Base-by-base conservation (phyloP, 140 eudicot genomes). In the Cichorium intybus region DNA sequence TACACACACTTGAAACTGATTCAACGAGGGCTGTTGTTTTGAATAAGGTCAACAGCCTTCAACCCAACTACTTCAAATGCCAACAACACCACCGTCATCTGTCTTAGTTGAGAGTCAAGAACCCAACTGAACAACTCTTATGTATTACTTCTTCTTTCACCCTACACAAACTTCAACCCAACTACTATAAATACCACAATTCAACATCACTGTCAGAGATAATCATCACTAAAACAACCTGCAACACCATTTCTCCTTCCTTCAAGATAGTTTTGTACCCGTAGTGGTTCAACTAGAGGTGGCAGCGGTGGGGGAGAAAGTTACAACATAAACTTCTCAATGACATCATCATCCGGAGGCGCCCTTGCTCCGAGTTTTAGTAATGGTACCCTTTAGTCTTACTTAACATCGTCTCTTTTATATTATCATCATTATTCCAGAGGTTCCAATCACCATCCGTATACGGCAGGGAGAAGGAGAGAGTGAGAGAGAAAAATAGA, bases 361-460 rank as follows among this genome's bases (percentile, higher is more conserved):
- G 80, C 84, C 70, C 77, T 80, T 57, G 88, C 83, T 77, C 62
- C 68, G 26, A 94, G 95, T 77, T 82, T 56, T 83, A 84, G 83
- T 73, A 80, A 96, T 96, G 97, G 97, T 96, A 90, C 97, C 97
- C 97, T 90, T 90, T 96, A 90, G 97, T 90, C 97, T 96, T 87
- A 90, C 84, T 82, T 87, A 47, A 69, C 87, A 20, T 56, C 88
- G 51, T 68, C 88, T 58, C 62, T 77, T 45, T 62, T 87, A 56
- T 85, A 86, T 54, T 84, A 68, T 61, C 64, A 63, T 27, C 71
- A 62, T 15, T 61, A 83, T 64, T 82, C 23, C 96, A 78, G 73
- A 73, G 90, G 84, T 82, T 72, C 52, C 66, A 73, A 54, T 72
- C 77, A 3, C 18, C 82, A 14, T 60, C 86, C 4, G 55, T 81